Conservation (phyloP, 192 early-diverging fungal species). For the Funneliformis mosseae region DNA sequence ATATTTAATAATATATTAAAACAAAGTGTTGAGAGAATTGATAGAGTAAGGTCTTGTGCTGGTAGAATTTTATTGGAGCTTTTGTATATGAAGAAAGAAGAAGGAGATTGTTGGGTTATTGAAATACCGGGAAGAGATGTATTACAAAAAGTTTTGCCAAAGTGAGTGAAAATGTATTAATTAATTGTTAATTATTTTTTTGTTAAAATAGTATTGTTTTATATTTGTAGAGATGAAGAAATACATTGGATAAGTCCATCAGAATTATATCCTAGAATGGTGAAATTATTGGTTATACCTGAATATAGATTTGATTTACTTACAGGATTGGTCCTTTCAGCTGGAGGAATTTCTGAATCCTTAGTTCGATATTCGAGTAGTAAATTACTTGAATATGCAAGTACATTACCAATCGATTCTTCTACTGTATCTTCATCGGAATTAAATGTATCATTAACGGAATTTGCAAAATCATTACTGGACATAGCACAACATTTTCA, state of each 20-base stretch:
- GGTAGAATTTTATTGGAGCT: constrained; percentile 62
- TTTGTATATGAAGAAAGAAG: constrained; percentile 37
- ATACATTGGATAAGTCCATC: constrained; percentile 66
- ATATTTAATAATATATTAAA: constrained; percentile 60
- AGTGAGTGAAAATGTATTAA: neutral
- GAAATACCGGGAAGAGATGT: constrained; percentile 30
- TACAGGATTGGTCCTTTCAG: constrained; percentile 70
- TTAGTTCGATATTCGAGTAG: constrained; percentile 71
- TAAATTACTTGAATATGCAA: constrained; percentile 62
- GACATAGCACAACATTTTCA: constrained; percentile 46
- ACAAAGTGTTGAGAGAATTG: constrained; percentile 92
- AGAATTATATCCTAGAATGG: constrained; percentile 66
- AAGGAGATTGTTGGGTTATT: constrained; percentile 32
- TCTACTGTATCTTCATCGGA: neutral
- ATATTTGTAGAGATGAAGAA: constrained; percentile 35
- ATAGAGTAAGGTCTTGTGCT: constrained; percentile 76
- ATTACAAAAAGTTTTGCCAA: constrained; percentile 38
- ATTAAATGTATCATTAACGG: constrained; percentile 42
- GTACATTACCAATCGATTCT: constrained; percentile 41
- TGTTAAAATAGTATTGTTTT: constrained; percentile 25
- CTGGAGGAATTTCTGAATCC: constrained; percentile 80
- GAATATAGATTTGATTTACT: constrained; percentile 64
- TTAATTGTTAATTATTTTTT: neutral
- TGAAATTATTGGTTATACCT: constrained; percentile 53
- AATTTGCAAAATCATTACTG: constrained; percentile 47